phyloP scores from a whole-genome alignment of 2,329 filamentous ascomycete species.

The Penicillium sp. region DNA sequence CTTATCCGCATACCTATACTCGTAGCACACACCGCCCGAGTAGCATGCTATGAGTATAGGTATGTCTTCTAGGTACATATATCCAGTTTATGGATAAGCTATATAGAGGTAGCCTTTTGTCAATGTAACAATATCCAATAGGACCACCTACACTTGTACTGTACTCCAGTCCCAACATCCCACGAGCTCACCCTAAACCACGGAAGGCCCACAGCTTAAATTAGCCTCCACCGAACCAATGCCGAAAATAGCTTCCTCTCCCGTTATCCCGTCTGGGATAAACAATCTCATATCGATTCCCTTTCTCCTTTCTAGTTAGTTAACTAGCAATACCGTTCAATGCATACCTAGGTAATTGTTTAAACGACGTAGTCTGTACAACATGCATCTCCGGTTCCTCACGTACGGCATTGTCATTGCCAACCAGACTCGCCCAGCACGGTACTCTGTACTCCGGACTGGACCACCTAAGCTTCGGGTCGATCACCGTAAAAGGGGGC shows the following conservation, averaged over 20 bases:
- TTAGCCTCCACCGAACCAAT: slow-evolving; percentile 1
- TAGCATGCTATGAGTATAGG: too few species aligned
- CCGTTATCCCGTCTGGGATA: not conserved
- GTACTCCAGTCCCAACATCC: not conserved
- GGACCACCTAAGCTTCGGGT: slow-evolving; percentile 2
- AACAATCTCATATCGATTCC: not conserved
- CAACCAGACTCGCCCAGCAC: not conserved
- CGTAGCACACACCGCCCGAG: too few species aligned
- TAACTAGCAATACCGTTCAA: too few species aligned
- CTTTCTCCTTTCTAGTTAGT: too few species aligned
- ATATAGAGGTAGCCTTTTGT: too few species aligned
- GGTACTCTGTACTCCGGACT: not conserved
- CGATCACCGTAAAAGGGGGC: slow-evolving; percentile 8
- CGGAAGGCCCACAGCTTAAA: not conserved
- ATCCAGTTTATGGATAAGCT: not conserved
- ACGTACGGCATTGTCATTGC: too few species aligned
- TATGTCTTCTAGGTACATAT: not conserved
- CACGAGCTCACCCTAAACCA: not conserved
- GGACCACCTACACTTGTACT: not conserved
- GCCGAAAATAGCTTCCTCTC: not conserved
- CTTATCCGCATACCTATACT: not conserved
- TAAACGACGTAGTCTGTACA: too few species aligned
- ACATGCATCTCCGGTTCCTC: too few species aligned
- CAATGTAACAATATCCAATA: not conserved
- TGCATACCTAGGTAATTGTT: too few species aligned